Evolutionary conservation across 345 rosid genomes (phyloP).

Genomic region (Lepidium sativum): DNA sequence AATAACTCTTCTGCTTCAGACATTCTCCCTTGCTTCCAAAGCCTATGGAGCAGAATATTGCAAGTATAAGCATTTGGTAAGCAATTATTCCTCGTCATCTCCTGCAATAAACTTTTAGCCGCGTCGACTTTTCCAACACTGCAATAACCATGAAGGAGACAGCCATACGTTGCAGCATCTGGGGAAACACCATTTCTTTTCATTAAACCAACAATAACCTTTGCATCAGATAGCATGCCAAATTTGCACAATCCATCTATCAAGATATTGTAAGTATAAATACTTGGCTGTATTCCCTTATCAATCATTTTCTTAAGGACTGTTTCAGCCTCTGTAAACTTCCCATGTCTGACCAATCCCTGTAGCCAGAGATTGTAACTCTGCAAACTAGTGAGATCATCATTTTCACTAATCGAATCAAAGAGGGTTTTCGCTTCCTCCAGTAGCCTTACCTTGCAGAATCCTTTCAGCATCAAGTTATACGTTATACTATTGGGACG

Average conservation of each 20-base stretch:
- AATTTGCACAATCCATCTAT: slow-evolving; percentile 78
- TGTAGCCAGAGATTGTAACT: slow-evolving; percentile 76
- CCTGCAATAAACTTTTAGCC: slow-evolving; percentile 58
- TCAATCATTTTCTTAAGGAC: slow-evolving; percentile 64
- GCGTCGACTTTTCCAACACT: slow-evolving; percentile 46
- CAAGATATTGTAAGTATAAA: slow-evolving; percentile 66
- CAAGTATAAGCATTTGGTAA: slow-evolving; percentile 66
- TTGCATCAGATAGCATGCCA: slow-evolving; percentile 78
- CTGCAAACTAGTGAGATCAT: slow-evolving; percentile 43
- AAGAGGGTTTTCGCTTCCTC: slow-evolving; percentile 71
- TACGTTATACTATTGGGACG: slow-evolving; percentile 63
- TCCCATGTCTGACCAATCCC: slow-evolving; percentile 65
- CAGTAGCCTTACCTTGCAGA: slow-evolving; percentile 68
- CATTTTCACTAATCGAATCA: slow-evolving; percentile 46
- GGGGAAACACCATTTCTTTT: slow-evolving; percentile 51
- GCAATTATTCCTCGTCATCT: slow-evolving; percentile 63
- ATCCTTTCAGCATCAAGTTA: slow-evolving; percentile 80
- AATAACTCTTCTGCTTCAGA: slow-evolving; percentile 85
- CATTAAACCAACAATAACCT: slow-evolving; percentile 48
- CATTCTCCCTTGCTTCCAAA: slow-evolving; percentile 58
- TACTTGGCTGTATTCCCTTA: slow-evolving; percentile 51
- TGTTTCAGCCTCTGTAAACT: slow-evolving; percentile 57
- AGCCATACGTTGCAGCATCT: slow-evolving; percentile 66
- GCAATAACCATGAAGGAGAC: slow-evolving; percentile 74
- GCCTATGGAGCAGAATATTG: slow-evolving; percentile 79